Percentiles rank a stretch among this genome's conserved stretches.
Evolutionary conservation across 2,329 filamentous ascomycete species (phyloP).

Genomic region (Fusarium ramigenum): DNA sequence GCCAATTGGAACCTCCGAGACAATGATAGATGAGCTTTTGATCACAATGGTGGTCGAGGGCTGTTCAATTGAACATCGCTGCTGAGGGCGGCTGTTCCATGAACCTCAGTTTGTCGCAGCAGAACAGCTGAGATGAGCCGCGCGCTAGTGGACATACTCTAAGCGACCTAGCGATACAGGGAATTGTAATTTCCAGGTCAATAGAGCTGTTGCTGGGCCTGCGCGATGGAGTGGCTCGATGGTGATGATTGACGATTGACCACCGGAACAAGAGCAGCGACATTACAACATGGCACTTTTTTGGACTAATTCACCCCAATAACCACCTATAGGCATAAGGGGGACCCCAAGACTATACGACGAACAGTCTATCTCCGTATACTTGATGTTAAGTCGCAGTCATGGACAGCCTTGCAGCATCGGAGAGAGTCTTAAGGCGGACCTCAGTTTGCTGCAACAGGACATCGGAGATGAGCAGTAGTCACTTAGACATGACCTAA

Average conservation of each 20-base stretch:
- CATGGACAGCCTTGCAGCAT: too few relatives aligned
- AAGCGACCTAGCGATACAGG: fast-evolving
- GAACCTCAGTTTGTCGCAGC: too few relatives aligned
- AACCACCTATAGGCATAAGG: fast-evolving
- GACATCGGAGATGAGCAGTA: neutral
- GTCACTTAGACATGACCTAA: neutral
- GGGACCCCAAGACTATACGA: fast-evolving
- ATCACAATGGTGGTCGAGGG: neutral
- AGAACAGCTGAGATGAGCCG: fast-evolving
- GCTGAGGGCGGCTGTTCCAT: neutral
- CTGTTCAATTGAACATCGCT: neutral
- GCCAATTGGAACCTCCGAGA: fast-evolving
- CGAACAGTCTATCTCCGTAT: fast-evolving
- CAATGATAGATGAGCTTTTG: too few relatives aligned
- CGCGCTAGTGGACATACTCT: fast-evolving
- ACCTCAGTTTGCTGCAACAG: neutral
- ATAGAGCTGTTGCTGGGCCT: neutral
- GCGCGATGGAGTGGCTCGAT: neutral
- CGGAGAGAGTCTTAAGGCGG: fast-evolving
- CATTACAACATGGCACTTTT: neutral
- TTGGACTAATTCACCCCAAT: fast-evolving
- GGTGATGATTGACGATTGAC: neutral
- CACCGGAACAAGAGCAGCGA: neutral
- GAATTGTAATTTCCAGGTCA: fast-evolving
- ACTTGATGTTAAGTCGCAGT: neutral